Percentiles rank a stretch among this genome's conserved stretches.
Evolutionary conservation across 2,329 filamentous ascomycete species (phyloP).

Genomic region (Pseudogymnoascus sp.): DNA sequence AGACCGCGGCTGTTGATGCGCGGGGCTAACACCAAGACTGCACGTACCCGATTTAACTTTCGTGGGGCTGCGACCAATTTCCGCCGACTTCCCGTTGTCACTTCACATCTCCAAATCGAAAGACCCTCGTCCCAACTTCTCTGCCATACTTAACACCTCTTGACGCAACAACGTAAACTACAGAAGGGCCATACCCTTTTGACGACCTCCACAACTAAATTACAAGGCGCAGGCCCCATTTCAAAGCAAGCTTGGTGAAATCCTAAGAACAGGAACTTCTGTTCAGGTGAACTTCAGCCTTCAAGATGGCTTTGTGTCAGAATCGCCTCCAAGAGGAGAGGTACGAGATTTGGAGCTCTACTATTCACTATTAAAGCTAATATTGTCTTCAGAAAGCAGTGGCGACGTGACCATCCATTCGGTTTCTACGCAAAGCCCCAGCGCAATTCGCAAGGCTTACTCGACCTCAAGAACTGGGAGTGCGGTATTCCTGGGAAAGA

Average conservation of each 20-base stretch:
- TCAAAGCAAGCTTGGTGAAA: background rate
- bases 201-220: background rate
- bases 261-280: background rate
- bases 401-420: conserved; percentile 94
- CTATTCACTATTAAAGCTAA: background rate
- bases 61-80: conserved; percentile 8
- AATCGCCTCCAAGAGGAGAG: conserved; percentile 84
- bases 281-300: conserved; percentile 1
- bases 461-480: conserved; percentile 94
- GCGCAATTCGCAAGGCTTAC: conserved; percentile 67
- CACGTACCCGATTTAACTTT: conserved; percentile 1
- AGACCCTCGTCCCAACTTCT: background rate
- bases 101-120: conserved; percentile 5
- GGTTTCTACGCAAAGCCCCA: conserved; percentile 91
- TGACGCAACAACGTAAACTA: background rate
- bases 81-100: conserved; percentile 9
- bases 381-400: conserved; percentile 67
- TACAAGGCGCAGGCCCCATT: conserved; percentile 1
- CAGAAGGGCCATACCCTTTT: background rate
- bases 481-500: conserved; percentile 94
- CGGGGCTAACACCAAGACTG: conserved; percentile 4
- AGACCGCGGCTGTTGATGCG: conserved; percentile 8
- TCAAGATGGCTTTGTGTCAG: conserved; percentile 73
- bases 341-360: conserved; percentile 39
- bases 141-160: background rate